Base-by-base conservation (phyloP, 306 rosid species). In the Quercus ilex region DNA sequence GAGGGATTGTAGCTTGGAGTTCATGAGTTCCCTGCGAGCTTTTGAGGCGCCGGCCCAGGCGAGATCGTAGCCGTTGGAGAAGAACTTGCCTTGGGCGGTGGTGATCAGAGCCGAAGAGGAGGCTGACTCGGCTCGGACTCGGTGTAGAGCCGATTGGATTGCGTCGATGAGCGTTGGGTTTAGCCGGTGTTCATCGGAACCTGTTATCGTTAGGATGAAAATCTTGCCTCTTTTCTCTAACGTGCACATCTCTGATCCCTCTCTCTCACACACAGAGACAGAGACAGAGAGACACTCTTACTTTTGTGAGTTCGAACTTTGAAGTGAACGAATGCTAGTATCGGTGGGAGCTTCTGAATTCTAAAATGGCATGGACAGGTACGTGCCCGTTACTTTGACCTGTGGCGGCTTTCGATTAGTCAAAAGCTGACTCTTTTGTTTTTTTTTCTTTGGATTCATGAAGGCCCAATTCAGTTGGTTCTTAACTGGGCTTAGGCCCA, bases 41-140 rank as follows among this genome's bases (percentile, higher is more conserved):
- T 3, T 0, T 14, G 71, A 65, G 60, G 85, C 30, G 9, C 13
- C 55, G 13, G 83, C 89, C 92, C 92, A 94, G n/a, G 81, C 79
- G 38, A 92, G 67, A 79, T 91, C 97, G 85, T 74, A 91, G 79
- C 99, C 99, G 73, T 94, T 94, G 80, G 95, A 94, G 87, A 91
- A 94, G 93, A 81, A 94, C 71, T 91, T 92, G 14, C 97, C 99
- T 4, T 91, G 83, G 0, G 94, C 95, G 70, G 95, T 92, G 87
- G 97, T 95, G 85, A 95, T 88, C 23, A 95, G 83, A 60, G 83
- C 96, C 33, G 91, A 86, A n/a, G 89, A 33, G 6, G 78, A 3
- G 63, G 83, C 28, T 75, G 83, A 85, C 70, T 90, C 87, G 26
- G 86, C 85, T 13, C 91, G 90, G 78, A 90, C 85, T 10, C 73